A percentile compares a stretch with the other conserved stretches of the same genome.
Conservation (phyloP, 345 rosid genomes). For the Eucalyptus tenuipes region DNA sequence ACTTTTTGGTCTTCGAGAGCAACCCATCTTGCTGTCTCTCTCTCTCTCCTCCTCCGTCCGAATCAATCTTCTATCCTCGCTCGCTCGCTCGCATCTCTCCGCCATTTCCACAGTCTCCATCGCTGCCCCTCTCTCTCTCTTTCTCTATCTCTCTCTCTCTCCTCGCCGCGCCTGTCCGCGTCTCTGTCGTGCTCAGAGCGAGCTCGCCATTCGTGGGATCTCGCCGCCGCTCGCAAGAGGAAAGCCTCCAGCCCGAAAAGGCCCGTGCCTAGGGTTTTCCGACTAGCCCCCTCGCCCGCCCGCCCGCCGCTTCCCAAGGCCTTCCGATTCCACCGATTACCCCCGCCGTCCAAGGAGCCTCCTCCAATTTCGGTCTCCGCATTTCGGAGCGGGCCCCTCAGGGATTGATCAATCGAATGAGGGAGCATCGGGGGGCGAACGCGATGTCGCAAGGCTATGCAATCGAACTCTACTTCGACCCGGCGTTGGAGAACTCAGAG, state of each 20-base stretch:
- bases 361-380: neutral
- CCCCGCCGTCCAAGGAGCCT: neutral
- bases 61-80: neutral
- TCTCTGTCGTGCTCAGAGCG: neutral
- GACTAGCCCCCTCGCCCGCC: neutral
- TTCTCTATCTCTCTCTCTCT: neutral
- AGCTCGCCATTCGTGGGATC: neutral
- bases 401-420: neutral
- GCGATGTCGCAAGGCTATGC: conserved; percentile 65
- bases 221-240: fast-evolving
- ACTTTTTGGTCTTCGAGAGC: neutral
- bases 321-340: neutral
- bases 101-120: neutral
- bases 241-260: neutral
- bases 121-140: neutral
- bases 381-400: neutral
- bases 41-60: neutral
- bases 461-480: conserved; percentile 91
- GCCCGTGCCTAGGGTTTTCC: neutral
- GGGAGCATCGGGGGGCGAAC: neutral
- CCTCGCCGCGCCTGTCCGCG: too few species aligned
- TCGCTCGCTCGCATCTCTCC: neutral
- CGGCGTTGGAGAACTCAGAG: conserved; percentile 59
- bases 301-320: too few species aligned
- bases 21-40: neutral